These are phyloP conservation scores for Chlorencoelia australis DNA, from an alignment of 2,329 filamentous ascomycete genomes.

Conservation along the genomic window DNA sequence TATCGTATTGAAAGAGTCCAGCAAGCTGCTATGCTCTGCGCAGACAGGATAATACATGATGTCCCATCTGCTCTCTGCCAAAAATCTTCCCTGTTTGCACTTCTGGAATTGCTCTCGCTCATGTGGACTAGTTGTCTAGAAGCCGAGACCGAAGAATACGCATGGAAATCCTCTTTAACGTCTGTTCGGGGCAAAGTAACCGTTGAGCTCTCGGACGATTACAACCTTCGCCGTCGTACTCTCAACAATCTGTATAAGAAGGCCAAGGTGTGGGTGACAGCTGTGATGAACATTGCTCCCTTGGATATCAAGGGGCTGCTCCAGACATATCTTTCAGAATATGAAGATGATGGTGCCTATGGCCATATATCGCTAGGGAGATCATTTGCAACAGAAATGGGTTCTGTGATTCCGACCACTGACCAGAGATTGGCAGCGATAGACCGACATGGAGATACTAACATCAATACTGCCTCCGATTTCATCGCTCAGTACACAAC, in stretches of 20 bases:
- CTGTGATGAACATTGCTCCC: conserved; percentile 74
- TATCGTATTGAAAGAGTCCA: conserved; percentile 90
- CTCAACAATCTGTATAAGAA: conserved; percentile 67
- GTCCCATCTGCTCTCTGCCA: conserved; percentile 88
- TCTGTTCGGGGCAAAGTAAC: conserved; percentile 70
- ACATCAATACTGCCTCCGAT: conserved; percentile 86
- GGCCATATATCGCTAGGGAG: conserved; percentile 86
- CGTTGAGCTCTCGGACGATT: conserved; percentile 90
- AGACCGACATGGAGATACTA: conserved; percentile 60
- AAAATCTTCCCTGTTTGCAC: conserved; percentile 78
- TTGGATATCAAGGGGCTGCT: conserved; percentile 90
- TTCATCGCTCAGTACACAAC: conserved; percentile 97
- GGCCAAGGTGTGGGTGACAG: conserved; percentile 70
- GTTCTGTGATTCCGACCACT: conserved; percentile 71
- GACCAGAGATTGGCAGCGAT: conserved; percentile 81
- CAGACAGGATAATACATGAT: conserved; percentile 73
- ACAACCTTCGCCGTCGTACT: conserved; percentile 69
- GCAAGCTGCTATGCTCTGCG: conserved; percentile 71
- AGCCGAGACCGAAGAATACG: conserved; percentile 87
- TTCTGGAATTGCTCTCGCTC: conserved; percentile 82
- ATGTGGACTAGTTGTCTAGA: conserved; percentile 96
- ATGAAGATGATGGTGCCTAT: conserved; percentile 81
- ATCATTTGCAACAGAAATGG: conserved; percentile 90
- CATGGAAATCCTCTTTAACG: conserved; percentile 71
- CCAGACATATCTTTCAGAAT: conserved; percentile 93